Conservation (phyloP, 306 rosid species). For the Acacia confusa region DNA sequence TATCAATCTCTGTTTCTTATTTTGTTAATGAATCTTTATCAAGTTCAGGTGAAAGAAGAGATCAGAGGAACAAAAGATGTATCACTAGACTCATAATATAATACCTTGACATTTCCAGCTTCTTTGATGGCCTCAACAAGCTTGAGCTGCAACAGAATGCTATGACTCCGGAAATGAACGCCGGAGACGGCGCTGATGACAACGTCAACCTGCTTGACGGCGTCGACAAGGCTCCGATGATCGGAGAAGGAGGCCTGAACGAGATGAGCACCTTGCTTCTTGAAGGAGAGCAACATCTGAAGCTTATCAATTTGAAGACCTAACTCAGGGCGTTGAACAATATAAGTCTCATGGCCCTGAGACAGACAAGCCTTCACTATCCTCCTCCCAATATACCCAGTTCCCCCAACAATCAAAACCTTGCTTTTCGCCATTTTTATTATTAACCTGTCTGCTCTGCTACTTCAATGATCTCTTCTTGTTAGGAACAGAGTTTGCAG, state of each 20-base stretch:
- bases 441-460: background rate
- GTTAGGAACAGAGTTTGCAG: background rate
- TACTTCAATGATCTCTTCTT: background rate
- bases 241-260: constrained; percentile 69
- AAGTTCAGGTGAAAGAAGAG: background rate
- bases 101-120: constrained; percentile 85
- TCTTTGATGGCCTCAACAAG: constrained; percentile 76
- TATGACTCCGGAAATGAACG: constrained; percentile 72
- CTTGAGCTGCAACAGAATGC: constrained; percentile 69
- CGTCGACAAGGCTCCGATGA: constrained; percentile 64
- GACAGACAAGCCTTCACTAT: constrained; percentile 70
- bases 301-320: constrained; percentile 72
- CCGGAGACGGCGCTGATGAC: constrained; percentile 83
- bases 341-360: constrained; percentile 67
- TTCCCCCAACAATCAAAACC: constrained; percentile 85
- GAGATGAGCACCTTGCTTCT: constrained; percentile 69
- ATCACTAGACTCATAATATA: background rate
- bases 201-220: constrained; percentile 69
- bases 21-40: background rate
- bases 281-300: constrained; percentile 61
- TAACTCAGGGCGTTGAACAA: constrained; percentile 67
- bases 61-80: background rate
- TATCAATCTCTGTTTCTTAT: background rate
- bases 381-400: constrained; percentile 74
- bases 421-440: constrained; percentile 54